phyloP scores from a whole-genome alignment of 306 rosid species.

The Phaseolus lunatus region DNA sequence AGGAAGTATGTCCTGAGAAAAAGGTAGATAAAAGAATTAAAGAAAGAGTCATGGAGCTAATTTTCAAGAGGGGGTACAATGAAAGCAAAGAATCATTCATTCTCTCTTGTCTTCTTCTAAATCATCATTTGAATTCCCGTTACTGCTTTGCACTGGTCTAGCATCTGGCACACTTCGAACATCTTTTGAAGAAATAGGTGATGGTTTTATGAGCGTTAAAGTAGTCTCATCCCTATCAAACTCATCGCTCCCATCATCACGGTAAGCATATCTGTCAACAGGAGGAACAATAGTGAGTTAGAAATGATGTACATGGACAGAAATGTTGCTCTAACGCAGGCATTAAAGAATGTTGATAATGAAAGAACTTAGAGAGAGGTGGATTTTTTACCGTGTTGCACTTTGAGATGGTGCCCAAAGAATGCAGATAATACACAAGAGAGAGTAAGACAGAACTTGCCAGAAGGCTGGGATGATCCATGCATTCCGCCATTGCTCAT shows the following conservation, averaged over 20 bases:
- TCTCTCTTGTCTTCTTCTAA: constrained; percentile 91
- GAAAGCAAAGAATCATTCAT: constrained; percentile 48
- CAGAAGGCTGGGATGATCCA: constrained; percentile 98
- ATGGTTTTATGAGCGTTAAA: constrained; percentile 86
- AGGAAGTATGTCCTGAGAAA: constrained; percentile 27
- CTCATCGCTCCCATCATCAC: constrained; percentile 74
- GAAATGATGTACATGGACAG: constrained; percentile 9
- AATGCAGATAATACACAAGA: constrained; percentile 76
- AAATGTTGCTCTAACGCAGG: constrained; percentile 4
- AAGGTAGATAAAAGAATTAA: constrained; percentile 32
- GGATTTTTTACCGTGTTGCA: constrained; percentile 70
- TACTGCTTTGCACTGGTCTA: constrained; percentile 54
- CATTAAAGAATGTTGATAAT: neutral
- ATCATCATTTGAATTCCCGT: constrained; percentile 62
- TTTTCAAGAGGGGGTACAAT: constrained; percentile 43
- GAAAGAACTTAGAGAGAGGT: neutral
- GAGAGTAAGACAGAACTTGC: constrained; percentile 92
- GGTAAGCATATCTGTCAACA: constrained; percentile 76
- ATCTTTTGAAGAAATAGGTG: constrained; percentile 70
- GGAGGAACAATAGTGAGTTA: constrained; percentile 20
- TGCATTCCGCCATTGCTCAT: constrained; percentile 90
- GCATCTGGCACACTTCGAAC: constrained; percentile 57
- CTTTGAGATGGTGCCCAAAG: constrained; percentile 98
- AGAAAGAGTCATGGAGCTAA: constrained; percentile 29
- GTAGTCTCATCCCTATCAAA: constrained; percentile 84